Conservation (phyloP, 164 flowering plant species). For the Warburgia ugandensis region DNA sequence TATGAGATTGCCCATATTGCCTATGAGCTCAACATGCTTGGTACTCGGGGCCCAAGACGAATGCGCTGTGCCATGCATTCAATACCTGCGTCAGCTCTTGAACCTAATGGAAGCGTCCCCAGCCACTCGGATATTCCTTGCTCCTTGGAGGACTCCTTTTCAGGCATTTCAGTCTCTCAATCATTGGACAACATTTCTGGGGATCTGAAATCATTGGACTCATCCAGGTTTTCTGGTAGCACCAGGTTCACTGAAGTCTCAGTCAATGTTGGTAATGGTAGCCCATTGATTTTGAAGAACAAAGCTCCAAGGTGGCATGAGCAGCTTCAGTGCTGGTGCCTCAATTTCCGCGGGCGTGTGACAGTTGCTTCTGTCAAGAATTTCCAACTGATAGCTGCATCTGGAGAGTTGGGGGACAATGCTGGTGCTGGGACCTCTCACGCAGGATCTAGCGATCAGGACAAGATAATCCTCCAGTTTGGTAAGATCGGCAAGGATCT, state of each 20-base stretch:
- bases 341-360: slow-evolving; percentile 78
- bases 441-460: slow-evolving; percentile 41
- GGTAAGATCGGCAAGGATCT: slow-evolving; percentile 82
- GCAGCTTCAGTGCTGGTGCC: slow-evolving; percentile 88
- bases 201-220: slow-evolving; percentile 7
- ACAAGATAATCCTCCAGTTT: slow-evolving; percentile 70
- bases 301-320: slow-evolving; percentile 84
- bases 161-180: slow-evolving; percentile 13
- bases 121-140: slow-evolving; percentile 10
- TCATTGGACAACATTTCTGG: not conserved
- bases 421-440: slow-evolving; percentile 11
- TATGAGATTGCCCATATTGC: slow-evolving; percentile 63
- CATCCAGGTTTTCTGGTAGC: slow-evolving; percentile 13
- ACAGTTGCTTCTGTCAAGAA: slow-evolving; percentile 86
- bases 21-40: slow-evolving; percentile 73
- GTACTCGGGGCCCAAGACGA: slow-evolving; percentile 69
- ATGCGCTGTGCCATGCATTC: slow-evolving; percentile 78
- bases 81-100: slow-evolving; percentile 54
- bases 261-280: slow-evolving; percentile 25
- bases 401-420: slow-evolving; percentile 18
- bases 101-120: slow-evolving; percentile 38
- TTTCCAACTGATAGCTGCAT: slow-evolving; percentile 70
- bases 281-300: slow-evolving; percentile 47
- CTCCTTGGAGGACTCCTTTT: slow-evolving; percentile 18
- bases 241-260: slow-evolving; percentile 12